These are phyloP conservation scores for Pleodorina starrii DNA, from an alignment of 139 green algal species.

Conservation along the genomic window DNA sequence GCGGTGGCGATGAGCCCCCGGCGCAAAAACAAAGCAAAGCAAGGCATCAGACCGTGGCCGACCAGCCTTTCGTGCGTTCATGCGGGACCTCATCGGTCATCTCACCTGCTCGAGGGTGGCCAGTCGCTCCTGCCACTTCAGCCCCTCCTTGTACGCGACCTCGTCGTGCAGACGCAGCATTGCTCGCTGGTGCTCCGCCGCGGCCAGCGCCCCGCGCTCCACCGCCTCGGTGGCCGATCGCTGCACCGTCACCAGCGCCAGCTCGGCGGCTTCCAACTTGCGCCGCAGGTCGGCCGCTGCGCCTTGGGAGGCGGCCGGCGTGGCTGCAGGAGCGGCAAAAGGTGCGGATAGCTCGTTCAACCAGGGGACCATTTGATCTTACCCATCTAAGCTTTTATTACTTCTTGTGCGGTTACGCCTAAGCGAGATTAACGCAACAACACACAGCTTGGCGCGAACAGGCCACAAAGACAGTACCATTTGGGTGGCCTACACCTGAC, in stretches of 20 bases:
- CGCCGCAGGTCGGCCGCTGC: conserved; percentile 1
- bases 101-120: conserved; percentile 29
- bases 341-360: neutral
- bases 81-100: too few relatives aligned
- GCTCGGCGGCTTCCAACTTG: conserved; percentile 43
- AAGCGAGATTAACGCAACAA: too few relatives aligned
- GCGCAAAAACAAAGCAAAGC: too few relatives aligned
- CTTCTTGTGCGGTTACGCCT: too few relatives aligned
- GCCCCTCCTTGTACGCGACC: conserved; percentile 57
- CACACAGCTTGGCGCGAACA: too few relatives aligned
- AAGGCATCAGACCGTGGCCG: too few relatives aligned
- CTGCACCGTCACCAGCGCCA: conserved; percentile 56
- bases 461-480: too few relatives aligned
- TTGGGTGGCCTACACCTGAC: neutral
- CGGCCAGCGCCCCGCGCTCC: conserved; percentile 13
- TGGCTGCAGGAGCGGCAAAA: neutral
- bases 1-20: too few relatives aligned
- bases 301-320: neutral
- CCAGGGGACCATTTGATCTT: too few relatives aligned
- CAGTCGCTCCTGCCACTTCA: conserved; percentile 54
- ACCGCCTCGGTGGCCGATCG: conserved; percentile 53
- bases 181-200: conserved; percentile 52
- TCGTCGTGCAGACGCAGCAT: conserved; percentile 59
- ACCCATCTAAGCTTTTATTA: too few relatives aligned
- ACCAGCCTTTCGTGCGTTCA: too few relatives aligned